Evolutionary conservation across 2,329 filamentous ascomycete species (phyloP).

Genomic region (Cercospora sesami): DNA sequence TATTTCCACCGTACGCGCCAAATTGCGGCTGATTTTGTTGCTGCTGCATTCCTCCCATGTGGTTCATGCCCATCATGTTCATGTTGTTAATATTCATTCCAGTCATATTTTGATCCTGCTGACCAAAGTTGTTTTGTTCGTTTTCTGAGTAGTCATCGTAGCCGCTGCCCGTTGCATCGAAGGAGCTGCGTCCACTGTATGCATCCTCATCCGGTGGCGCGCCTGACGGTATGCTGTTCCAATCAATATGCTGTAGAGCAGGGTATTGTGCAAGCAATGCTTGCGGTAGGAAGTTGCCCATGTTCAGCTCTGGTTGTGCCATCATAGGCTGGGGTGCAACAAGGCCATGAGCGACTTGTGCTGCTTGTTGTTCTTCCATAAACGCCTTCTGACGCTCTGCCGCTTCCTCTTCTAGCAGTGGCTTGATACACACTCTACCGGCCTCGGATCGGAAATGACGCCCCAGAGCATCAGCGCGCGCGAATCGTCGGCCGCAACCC

Average conservation of each 20-base stretch:
- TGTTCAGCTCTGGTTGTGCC: slow-evolving; percentile 47
- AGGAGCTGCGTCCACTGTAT: slow-evolving; percentile 73
- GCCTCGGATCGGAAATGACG: slow-evolving; percentile 86
- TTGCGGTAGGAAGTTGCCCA: slow-evolving; percentile 72
- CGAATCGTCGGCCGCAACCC: slow-evolving; percentile 92
- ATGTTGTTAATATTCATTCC: slow-evolving; percentile 25
- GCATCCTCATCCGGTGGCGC: slow-evolving; percentile 47
- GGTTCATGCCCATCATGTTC: slow-evolving; percentile 24
- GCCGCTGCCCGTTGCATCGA: slow-evolving; percentile 64
- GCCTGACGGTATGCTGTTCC: slow-evolving; percentile 70
- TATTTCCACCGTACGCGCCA: slow-evolving; percentile 21
- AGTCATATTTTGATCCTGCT: slow-evolving; percentile 26
- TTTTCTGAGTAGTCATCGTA: slow-evolving; percentile 67
- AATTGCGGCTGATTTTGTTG: slow-evolving; percentile 23
- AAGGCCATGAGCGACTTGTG: slow-evolving; percentile 49
- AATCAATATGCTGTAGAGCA: slow-evolving; percentile 85
- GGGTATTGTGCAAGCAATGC: slow-evolving; percentile 90
- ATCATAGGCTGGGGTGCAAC: slow-evolving; percentile 37
- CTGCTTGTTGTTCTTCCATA: slow-evolving; percentile 59
- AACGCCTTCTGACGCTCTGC: slow-evolving; percentile 73
- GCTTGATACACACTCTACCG: slow-evolving; percentile 93
- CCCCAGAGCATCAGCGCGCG: slow-evolving; percentile 89
- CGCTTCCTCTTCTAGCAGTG: slow-evolving; percentile 92
- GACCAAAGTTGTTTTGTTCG: slow-evolving; percentile 34
- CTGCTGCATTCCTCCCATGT: slow-evolving; percentile 25